phyloP scores from a whole-genome alignment of 192 early-diverging fungal genomes.

The Backusella circina region DNA sequence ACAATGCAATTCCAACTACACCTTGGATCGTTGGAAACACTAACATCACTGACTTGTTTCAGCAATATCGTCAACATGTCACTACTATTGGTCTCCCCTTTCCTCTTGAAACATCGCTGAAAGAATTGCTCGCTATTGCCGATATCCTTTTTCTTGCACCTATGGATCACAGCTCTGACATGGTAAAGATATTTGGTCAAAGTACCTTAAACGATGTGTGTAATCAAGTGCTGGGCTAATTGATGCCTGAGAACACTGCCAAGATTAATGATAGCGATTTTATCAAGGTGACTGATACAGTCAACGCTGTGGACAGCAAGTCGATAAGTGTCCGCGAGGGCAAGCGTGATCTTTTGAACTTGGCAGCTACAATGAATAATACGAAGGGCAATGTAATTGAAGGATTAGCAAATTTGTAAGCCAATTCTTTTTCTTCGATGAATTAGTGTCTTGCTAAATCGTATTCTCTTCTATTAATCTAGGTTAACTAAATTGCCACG shows the following conservation, averaged over 20 bases:
- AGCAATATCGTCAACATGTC: background rate
- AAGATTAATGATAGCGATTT: slow-evolving; percentile 12
- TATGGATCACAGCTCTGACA: background rate
- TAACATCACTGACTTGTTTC: slow-evolving; percentile 11
- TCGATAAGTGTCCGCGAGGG: background rate
- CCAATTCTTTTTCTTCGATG: slow-evolving; percentile 9
- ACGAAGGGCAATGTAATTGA: background rate
- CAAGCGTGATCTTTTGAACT: slow-evolving; percentile 8
- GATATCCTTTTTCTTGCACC: slow-evolving; percentile 11
- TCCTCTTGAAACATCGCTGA: slow-evolving; percentile 10
- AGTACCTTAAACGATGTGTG: slow-evolving; percentile 3
- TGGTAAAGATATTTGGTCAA: slow-evolving; percentile 9
- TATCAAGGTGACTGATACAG: slow-evolving; percentile 3
- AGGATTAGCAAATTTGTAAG: slow-evolving; percentile 14
- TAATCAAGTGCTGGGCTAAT: slow-evolving; percentile 9
- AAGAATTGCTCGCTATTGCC: background rate
- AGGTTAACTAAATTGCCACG: slow-evolving; percentile 12
- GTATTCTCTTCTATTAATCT: slow-evolving; percentile 8
- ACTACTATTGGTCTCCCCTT: background rate
- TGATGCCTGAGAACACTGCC: background rate
- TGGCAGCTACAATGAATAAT: slow-evolving; percentile 6
- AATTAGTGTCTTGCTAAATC: background rate
- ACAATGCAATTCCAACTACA: slow-evolving; percentile 4
- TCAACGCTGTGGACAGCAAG: slow-evolving; percentile 7
- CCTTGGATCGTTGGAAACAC: slow-evolving; percentile 2